Percentiles rank a stretch among this genome's conserved stretches.
Conservation (phyloP, 805 yeast species). For the Lipomyces spencermartinsiae region DNA sequence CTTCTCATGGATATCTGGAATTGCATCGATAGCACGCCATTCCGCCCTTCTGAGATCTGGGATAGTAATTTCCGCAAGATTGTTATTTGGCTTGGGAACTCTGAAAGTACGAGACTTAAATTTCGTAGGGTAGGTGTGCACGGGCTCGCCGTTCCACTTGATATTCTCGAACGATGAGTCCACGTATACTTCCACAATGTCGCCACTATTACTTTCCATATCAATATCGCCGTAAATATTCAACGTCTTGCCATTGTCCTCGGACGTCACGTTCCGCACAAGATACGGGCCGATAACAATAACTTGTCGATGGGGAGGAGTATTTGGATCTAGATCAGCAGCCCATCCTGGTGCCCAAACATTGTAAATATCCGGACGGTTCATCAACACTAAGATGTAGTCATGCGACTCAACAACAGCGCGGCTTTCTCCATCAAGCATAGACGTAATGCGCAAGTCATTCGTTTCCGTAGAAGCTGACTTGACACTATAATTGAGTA, state of each 20-base stretch:
- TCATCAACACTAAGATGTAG: constrained; percentile 21
- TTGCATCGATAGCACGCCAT: constrained; percentile 24
- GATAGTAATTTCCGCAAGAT: constrained; percentile 22
- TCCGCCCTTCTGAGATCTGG: constrained; percentile 16
- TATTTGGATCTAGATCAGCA: constrained; percentile 18
- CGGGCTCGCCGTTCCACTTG: constrained; percentile 24
- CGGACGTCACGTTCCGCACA: constrained; percentile 26
- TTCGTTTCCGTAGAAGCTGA: constrained; percentile 1
- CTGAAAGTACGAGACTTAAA: constrained; percentile 24
- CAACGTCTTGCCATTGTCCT: constrained; percentile 9
- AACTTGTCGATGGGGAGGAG: constrained; percentile 18
- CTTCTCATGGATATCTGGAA: constrained; percentile 19
- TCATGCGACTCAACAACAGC: constrained; percentile 17
- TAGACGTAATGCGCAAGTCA: constrained; percentile 17
- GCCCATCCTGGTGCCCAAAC: constrained; percentile 32
- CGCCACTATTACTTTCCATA: constrained; percentile 19
- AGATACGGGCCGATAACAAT: constrained; percentile 32
- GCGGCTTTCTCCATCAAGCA: constrained; percentile 17
- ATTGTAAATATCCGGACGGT: constrained; percentile 25
- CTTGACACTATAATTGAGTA: background rate
- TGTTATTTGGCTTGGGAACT: constrained; percentile 19
- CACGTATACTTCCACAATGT: constrained; percentile 25
- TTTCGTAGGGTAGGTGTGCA: constrained; percentile 11
- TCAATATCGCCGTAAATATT: constrained; percentile 27
- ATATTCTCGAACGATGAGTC: constrained; percentile 13